These are phyloP conservation scores for Paraphaeosphaeria minitans DNA, from an alignment of 2,329 filamentous ascomycete genomes.

Conservation along the genomic window DNA sequence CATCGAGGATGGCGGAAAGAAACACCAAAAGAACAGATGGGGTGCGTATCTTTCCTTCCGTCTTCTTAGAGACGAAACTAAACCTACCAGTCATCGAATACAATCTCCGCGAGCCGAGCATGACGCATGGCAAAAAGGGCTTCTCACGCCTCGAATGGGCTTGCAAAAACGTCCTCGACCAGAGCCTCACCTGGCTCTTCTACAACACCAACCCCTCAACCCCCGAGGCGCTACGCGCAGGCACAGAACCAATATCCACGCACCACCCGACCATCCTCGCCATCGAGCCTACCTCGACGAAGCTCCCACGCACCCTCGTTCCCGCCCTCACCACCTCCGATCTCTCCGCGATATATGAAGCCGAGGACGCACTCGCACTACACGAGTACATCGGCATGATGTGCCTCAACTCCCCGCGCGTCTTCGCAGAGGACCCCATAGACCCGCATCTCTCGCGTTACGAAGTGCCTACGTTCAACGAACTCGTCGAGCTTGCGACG, in stretches of 20 bases:
- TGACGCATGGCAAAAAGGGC: slow-evolving; percentile 81
- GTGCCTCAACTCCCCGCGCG: slow-evolving; percentile 67
- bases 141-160: slow-evolving; percentile 81
- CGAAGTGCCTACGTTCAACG: slow-evolving; percentile 56
- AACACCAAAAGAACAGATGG: slow-evolving; percentile 74
- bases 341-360: slow-evolving; percentile 50
- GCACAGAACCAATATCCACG: slow-evolving; percentile 30
- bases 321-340: slow-evolving; percentile 33
- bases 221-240: slow-evolving; percentile 29
- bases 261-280: slow-evolving; percentile 40
- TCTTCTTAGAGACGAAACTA: background rate
- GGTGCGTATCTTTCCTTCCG: slow-evolving; percentile 55
- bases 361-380: slow-evolving; percentile 68
- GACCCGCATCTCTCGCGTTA: slow-evolving; percentile 75
- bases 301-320: slow-evolving; percentile 30
- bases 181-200: slow-evolving; percentile 77
- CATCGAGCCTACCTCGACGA: slow-evolving; percentile 29
- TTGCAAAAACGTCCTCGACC: slow-evolving; percentile 74
- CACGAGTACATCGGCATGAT: slow-evolving; percentile 80
- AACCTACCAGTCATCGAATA: slow-evolving; percentile 69
- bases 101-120: slow-evolving; percentile 74
- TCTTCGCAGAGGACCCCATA: slow-evolving; percentile 62
- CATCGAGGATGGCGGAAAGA: slow-evolving; percentile 61
- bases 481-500: slow-evolving; percentile 11
- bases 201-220: slow-evolving; percentile 58